These are phyloP conservation scores for Apiotrichum akiyoshidainum DNA, from an alignment of 1,284 basidiomycete species.

Conservation along the genomic window DNA sequence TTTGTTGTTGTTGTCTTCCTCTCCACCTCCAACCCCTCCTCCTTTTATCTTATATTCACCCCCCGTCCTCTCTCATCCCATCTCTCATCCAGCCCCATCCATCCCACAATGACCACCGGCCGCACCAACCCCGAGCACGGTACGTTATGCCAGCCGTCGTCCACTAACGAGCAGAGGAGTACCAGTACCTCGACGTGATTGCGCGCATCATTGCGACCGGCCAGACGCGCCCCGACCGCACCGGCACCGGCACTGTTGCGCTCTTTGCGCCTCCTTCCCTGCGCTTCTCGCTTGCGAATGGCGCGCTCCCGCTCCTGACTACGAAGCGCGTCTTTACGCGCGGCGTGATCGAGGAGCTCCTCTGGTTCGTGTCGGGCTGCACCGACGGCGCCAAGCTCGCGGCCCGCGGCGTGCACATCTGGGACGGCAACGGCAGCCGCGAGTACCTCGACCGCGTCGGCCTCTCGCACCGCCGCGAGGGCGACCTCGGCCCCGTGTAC, in stretches of 20 bases:
- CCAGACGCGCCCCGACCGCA: constrained; percentile 76
- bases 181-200: constrained; percentile 81
- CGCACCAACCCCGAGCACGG: constrained; percentile 38
- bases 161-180: constrained; percentile 59
- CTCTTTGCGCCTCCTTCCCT: constrained; percentile 84
- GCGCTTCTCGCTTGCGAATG: constrained; percentile 75
- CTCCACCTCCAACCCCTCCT: background rate
- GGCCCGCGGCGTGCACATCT: constrained; percentile 87
- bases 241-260: constrained; percentile 85
- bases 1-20: background rate
- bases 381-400: constrained; percentile 80
- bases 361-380: constrained; percentile 88
- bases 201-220: constrained; percentile 69
- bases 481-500: constrained; percentile 94
- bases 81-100: background rate
- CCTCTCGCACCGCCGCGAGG: constrained; percentile 75
- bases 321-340: constrained; percentile 92
- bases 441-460: constrained; percentile 83
- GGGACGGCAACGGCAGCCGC: constrained; percentile 93
- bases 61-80: background rate
- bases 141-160: constrained; percentile 14
- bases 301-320: constrained; percentile 80
- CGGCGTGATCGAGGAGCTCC: constrained; percentile 87
- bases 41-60: background rate
- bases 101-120: constrained; percentile 11